phyloP scores from a whole-genome alignment of 108 stramenopile genomes.

The Nitzschia sp. region DNA sequence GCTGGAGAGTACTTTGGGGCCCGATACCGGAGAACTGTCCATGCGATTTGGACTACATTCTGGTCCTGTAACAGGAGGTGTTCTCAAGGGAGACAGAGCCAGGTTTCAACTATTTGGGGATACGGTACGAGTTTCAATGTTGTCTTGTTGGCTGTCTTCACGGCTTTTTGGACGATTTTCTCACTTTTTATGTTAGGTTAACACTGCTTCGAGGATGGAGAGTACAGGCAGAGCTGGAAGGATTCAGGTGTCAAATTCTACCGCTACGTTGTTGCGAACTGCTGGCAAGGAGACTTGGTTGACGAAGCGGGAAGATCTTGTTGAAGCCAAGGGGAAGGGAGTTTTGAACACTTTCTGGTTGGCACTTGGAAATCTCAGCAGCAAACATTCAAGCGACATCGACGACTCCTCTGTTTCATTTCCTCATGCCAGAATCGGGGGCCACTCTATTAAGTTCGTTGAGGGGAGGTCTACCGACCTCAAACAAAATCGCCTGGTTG shows the following conservation, averaged over 20 bases:
- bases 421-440: neutral
- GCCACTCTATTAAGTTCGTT: neutral
- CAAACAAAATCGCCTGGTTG: conserved; percentile 7
- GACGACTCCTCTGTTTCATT: neutral
- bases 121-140: conserved; percentile 4
- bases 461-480: neutral
- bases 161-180: neutral
- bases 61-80: conserved; percentile 32
- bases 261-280: conserved; percentile 21
- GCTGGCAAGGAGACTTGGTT: conserved; percentile 31
- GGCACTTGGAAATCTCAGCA: neutral
- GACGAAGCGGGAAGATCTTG: conserved; percentile 13
- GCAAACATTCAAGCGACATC: neutral
- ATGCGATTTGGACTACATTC: conserved; percentile 54
- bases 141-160: neutral
- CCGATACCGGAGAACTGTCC: conserved; percentile 11
- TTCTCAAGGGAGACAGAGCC: conserved; percentile 16
- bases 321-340: conserved; percentile 35
- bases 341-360: conserved; percentile 25
- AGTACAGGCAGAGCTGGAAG: conserved; percentile 23
- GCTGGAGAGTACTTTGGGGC: conserved; percentile 9
- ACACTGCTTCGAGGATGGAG: conserved; percentile 52
- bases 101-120: conserved; percentile 36
- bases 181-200: conserved; percentile 20
- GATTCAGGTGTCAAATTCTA: conserved; percentile 35